phyloP scores from a whole-genome alignment of 1,284 basidiomycete genomes.

The Xanthoconium separans region DNA sequence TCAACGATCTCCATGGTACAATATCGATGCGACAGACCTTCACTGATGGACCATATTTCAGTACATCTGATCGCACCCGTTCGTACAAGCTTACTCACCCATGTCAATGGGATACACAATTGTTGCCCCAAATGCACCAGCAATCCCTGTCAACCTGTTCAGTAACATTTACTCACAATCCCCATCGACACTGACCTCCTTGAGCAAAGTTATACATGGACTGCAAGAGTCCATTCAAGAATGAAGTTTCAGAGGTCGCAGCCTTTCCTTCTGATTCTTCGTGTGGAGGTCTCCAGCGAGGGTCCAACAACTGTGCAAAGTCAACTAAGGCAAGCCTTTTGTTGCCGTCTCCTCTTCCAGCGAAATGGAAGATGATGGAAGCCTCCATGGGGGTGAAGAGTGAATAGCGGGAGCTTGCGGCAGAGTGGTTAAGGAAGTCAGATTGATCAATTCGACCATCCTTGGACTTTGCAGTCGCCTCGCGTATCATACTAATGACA shows the following conservation, averaged over 20 bases:
- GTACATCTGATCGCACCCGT: slow-evolving; percentile 2
- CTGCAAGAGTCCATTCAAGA: slow-evolving; percentile 52
- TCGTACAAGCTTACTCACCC: slow-evolving; percentile 50
- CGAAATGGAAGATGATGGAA: slow-evolving; percentile 94
- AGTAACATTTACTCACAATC: not conserved
- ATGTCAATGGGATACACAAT: slow-evolving; percentile 95
- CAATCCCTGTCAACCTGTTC: slow-evolving; percentile 54
- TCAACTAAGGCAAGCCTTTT: slow-evolving; percentile 80
- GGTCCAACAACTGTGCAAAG: slow-evolving; percentile 88
- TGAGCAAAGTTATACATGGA: slow-evolving; percentile 86
- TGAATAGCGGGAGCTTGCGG: slow-evolving; percentile 80
- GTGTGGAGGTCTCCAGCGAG: slow-evolving; percentile 74
- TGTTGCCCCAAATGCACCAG: slow-evolving; percentile 90
- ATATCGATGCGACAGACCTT: slow-evolving; percentile 50
- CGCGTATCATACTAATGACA: slow-evolving; percentile 66
- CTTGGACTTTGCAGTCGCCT: slow-evolving; percentile 85
- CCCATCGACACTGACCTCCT: slow-evolving; percentile 59
- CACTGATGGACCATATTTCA: slow-evolving; percentile 41
- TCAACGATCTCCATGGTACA: slow-evolving; percentile 3
- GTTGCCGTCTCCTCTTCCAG: slow-evolving; percentile 68
- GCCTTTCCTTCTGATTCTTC: slow-evolving; percentile 43
- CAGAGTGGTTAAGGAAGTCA: slow-evolving; percentile 77
- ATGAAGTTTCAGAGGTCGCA: slow-evolving; percentile 36
- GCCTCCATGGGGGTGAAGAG: slow-evolving; percentile 96
- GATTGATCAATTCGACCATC: slow-evolving; percentile 89